Percentiles rank a stretch among this genome's conserved stretches.
Conservation (phyloP, 2,329 filamentous ascomycete species). For the Colletotrichum sp. region DNA sequence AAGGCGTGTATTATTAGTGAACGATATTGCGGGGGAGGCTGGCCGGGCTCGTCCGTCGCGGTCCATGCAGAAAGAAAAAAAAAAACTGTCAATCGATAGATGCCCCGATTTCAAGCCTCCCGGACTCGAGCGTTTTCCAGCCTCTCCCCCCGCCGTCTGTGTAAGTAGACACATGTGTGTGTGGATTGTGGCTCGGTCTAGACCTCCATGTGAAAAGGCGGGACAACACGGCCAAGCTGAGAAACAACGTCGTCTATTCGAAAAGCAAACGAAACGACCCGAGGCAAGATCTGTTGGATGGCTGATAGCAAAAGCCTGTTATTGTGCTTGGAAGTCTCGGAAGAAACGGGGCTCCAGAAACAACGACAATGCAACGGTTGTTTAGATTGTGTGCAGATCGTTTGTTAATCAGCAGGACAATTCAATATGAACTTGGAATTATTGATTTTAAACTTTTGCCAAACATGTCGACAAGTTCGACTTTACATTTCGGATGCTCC, state of each 20-base stretch:
- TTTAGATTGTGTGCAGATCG: neutral
- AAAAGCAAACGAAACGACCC: neutral
- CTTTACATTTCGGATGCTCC: neutral
- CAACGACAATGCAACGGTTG: conserved; percentile 1
- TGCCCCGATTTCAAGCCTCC: neutral
- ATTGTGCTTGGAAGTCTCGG: neutral
- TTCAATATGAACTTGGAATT: neutral
- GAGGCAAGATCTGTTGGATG: neutral
- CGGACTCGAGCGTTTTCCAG: neutral
- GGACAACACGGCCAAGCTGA: neutral
- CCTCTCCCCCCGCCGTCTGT: neutral
- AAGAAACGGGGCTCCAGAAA: conserved; percentile 7
- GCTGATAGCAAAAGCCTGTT: neutral
- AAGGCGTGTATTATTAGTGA: neutral
- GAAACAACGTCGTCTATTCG: neutral
- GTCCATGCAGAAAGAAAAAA: neutral
- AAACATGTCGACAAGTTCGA: neutral
- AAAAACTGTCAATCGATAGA: neutral
- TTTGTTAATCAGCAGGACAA: neutral
- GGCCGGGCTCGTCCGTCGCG: neutral
- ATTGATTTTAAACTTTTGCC: neutral
- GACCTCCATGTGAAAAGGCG: neutral
- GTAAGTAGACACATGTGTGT: neutral
- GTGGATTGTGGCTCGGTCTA: neutral
- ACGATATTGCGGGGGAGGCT: neutral